phyloP scores from a whole-genome alignment of 1,284 basidiomycete genomes.

The Somion occarium region DNA sequence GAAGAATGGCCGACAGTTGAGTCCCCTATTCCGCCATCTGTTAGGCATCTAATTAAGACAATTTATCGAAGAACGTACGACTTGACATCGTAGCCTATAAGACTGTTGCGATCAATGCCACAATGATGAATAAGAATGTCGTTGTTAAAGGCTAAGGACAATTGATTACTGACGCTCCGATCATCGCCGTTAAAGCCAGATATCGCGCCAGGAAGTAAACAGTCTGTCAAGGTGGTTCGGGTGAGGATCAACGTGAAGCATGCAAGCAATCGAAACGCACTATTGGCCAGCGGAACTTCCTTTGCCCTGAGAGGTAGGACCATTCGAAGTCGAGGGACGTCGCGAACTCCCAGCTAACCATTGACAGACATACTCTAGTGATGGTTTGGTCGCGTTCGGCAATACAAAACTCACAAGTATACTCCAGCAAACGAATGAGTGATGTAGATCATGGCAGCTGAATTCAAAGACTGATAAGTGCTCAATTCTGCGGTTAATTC shows the following conservation, averaged over 20 bases:
- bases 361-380: too few relatives aligned
- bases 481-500: not conserved
- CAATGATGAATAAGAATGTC: not conserved
- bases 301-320: not conserved
- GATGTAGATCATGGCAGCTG: not conserved
- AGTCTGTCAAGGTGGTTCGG: not conserved
- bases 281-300: slow-evolving; percentile 2
- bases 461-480: not conserved
- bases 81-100: slow-evolving; percentile 2
- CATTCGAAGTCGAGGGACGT: slow-evolving; percentile 1
- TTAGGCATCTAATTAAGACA: too few relatives aligned
- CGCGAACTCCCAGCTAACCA: slow-evolving; percentile 2
- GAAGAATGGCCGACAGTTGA: slow-evolving; percentile 1
- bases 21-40: not conserved
- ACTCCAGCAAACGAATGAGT: slow-evolving; percentile 1
- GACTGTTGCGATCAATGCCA: too few relatives aligned
- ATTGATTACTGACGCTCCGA: slow-evolving; percentile 1
- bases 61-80: not conserved
- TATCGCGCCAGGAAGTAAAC: slow-evolving; percentile 3
- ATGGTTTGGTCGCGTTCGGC: not conserved
- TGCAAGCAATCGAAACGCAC: not conserved
- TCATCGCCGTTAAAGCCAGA: not conserved
- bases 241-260: not conserved
- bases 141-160: not conserved
- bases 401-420: not conserved